These are phyloP conservation scores for Epicoccum nigrum DNA, from an alignment of 2,329 filamentous ascomycete genomes.

Conservation along the genomic window DNA sequence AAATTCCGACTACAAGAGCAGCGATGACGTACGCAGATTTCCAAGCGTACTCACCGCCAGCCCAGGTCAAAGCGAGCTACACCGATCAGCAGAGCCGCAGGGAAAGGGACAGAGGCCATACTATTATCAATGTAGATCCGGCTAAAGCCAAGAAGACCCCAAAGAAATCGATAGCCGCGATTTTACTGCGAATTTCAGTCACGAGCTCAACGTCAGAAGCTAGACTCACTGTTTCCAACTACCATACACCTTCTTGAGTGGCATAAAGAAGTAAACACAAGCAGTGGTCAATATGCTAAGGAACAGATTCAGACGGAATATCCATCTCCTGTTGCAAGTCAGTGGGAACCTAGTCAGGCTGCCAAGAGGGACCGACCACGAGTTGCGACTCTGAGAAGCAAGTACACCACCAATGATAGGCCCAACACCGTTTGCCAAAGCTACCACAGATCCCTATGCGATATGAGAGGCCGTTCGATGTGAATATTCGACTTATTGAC, in stretches of 20 bases:
- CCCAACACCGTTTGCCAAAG: conserved; percentile 34
- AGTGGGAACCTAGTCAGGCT: not conserved
- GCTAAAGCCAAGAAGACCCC: conserved; percentile 62
- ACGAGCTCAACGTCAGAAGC: too few relatives aligned
- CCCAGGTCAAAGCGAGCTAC: conserved; percentile 59
- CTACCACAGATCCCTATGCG: conserved; percentile 44
- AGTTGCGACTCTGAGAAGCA: conserved; percentile 26
- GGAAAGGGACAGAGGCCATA: conserved; percentile 36
- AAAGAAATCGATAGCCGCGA: conserved; percentile 61
- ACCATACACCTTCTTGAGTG: conserved; percentile 53
- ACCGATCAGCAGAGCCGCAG: conserved; percentile 1
- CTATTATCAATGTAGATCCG: conserved; percentile 62
- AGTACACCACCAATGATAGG: conserved; percentile 37
- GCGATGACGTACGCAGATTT: conserved; percentile 57
- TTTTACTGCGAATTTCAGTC: conserved; percentile 21
- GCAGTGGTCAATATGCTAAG: conserved; percentile 23
- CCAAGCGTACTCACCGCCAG: conserved; percentile 64
- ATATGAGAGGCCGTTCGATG: not conserved
- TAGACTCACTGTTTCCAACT: conserved; percentile 56
- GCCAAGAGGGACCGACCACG: conserved; percentile 16
- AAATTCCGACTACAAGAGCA: conserved; percentile 58
- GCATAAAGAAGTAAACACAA: conserved; percentile 32
- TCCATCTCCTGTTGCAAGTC: conserved; percentile 25
- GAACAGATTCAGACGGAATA: conserved; percentile 47
- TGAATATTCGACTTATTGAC: not conserved